Evolutionary conservation across 768 basidiomycete species (phyloP).

Genomic region (Auricularia cornea): DNA sequence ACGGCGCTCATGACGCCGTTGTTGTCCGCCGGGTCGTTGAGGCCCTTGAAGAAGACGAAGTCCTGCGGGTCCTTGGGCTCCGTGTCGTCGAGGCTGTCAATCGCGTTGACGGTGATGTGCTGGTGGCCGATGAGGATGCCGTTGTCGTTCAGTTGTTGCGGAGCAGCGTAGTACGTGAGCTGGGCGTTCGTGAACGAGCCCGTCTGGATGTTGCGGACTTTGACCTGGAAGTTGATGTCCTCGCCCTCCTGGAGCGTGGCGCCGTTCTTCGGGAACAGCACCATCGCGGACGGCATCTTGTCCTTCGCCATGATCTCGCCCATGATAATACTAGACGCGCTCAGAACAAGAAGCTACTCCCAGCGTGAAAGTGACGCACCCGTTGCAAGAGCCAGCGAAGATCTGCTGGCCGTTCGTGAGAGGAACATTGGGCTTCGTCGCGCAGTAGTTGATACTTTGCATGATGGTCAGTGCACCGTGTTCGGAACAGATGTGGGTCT

Average conservation of each 20-base stretch:
- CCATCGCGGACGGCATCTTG: constrained; percentile 14
- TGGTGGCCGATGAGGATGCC: constrained; percentile 25
- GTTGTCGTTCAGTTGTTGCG: constrained; percentile 17
- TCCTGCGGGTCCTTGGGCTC: constrained; percentile 17
- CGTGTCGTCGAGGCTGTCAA: constrained; percentile 12
- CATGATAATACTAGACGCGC: constrained; percentile 21
- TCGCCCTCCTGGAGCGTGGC: constrained; percentile 17
- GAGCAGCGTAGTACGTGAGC: constrained; percentile 18
- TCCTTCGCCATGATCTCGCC: constrained; percentile 18
- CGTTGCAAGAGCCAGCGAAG: constrained; percentile 22
- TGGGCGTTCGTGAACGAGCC: constrained; percentile 26
- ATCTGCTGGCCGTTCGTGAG: constrained; percentile 26
- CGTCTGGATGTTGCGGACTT: constrained; percentile 11
- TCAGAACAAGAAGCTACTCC: too few relatives aligned
- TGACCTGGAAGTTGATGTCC: constrained; percentile 22
- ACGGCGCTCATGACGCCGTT: constrained; percentile 21
- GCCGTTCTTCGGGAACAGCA: constrained; percentile 16
- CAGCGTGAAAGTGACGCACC: too few relatives aligned
- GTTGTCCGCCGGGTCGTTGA: constrained; percentile 12
- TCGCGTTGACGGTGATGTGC: constrained; percentile 24
- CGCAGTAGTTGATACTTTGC: constrained; percentile 14
- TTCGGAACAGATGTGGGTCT: too few relatives aligned
- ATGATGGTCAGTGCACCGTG: background rate
- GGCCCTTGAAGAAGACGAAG: constrained; percentile 28
- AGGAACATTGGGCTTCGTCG: constrained; percentile 15